Evolutionary conservation across 1,284 basidiomycete species (phyloP).

Genomic region (Golubevia pallescens): DNA sequence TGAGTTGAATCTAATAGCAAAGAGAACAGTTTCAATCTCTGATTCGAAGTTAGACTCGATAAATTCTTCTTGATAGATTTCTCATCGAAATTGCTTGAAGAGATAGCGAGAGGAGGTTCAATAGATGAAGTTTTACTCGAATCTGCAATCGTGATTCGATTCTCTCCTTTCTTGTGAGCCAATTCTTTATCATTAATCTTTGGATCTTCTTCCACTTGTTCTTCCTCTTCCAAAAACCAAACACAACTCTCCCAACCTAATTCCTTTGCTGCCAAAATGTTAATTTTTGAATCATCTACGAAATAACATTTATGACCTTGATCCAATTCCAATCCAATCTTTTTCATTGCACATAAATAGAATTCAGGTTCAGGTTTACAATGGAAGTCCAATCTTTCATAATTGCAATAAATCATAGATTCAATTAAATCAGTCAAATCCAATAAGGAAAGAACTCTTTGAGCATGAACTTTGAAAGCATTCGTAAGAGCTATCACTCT

Average conservation of each 20-base stretch:
- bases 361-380: not conserved
- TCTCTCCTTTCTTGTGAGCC: no score
- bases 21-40: conserved; percentile 18
- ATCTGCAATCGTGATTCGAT: not conserved
- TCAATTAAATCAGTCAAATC: not conserved
- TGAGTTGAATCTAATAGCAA: no score
- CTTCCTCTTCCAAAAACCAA: conserved; percentile 41
- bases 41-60: not conserved
- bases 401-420: not conserved
- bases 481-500: not conserved
- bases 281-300: conserved; percentile 59
- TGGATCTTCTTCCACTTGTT: no score
- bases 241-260: conserved; percentile 56
- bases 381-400: not conserved
- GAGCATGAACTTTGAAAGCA: conserved; percentile 1
- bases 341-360: conserved; percentile 31
- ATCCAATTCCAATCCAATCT: conserved; percentile 22
- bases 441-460: not conserved
- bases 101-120: conserved; percentile 1
- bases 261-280: conserved; percentile 41
- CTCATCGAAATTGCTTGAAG: not conserved
- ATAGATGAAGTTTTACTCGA: not conserved
- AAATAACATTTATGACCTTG: conserved; percentile 39
- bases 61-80: conserved; percentile 1
- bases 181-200: no score